Evolutionary conservation across 192 early-diverging fungal genomes (phyloP).

Genomic region (Coemansia asiatica): DNA sequence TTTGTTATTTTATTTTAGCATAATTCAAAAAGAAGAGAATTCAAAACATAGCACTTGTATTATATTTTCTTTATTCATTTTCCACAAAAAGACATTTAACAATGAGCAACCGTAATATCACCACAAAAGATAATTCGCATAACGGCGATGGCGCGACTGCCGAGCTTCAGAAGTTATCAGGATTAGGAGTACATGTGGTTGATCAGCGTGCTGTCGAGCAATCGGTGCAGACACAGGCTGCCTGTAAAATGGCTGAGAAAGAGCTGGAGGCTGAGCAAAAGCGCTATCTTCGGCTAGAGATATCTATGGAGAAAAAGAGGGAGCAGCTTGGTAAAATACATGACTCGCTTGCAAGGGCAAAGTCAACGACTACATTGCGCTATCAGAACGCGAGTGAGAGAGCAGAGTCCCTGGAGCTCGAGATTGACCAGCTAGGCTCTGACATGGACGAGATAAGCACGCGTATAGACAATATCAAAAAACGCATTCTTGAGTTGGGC

Average conservation of each 20-base stretch:
- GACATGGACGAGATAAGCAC: slow-evolving; percentile 36
- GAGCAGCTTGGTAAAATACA: slow-evolving; percentile 21
- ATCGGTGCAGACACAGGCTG: slow-evolving; percentile 63
- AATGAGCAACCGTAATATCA: neutral
- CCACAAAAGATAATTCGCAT: neutral
- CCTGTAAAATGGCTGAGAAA: slow-evolving; percentile 59
- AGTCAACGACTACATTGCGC: slow-evolving; percentile 28
- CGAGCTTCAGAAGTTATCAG: slow-evolving; percentile 33
- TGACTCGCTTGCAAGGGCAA: slow-evolving; percentile 20
- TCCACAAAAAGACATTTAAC: neutral
- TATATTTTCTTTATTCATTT: slow-evolving; percentile 4
- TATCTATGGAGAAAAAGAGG: slow-evolving; percentile 16
- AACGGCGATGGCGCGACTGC: neutral
- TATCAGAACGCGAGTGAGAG: slow-evolving; percentile 36
- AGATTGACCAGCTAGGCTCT: slow-evolving; percentile 16
- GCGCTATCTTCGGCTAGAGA: slow-evolving; percentile 58
- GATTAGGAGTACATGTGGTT: slow-evolving; percentile 44
- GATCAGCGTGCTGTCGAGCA: slow-evolving; percentile 69
- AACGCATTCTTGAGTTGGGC: neutral
- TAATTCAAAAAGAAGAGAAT: too few species aligned
- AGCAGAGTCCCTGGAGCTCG: slow-evolving; percentile 11
- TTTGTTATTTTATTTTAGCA: too few species aligned
- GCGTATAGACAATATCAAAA: slow-evolving; percentile 26
- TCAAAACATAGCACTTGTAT: too few species aligned
- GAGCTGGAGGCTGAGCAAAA: slow-evolving; percentile 67